These are phyloP conservation scores for Candida buenavistaensis DNA, from an alignment of 1,139 yeast genomes.

Conservation along the genomic window DNA sequence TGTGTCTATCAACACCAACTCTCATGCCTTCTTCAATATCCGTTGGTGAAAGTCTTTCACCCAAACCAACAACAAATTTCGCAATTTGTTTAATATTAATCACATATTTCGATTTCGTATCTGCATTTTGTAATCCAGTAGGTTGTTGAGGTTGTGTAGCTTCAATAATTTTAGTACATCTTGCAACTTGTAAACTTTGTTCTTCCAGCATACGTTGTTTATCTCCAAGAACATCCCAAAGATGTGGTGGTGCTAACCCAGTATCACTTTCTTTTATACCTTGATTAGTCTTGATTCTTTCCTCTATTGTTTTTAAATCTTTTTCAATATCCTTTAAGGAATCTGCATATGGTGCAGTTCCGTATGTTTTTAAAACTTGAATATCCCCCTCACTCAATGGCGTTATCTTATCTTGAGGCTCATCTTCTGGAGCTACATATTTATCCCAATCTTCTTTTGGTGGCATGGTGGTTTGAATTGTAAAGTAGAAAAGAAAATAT, in stretches of 20 bases:
- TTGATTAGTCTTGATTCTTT: constrained; percentile 86
- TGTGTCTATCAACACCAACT: constrained; percentile 97
- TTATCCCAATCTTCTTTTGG: constrained; percentile 97
- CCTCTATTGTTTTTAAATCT: constrained; percentile 80
- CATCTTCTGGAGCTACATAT: constrained; percentile 80
- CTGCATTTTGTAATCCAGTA: constrained; percentile 54
- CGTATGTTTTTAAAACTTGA: constrained; percentile 93
- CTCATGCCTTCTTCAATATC: constrained; percentile 99
- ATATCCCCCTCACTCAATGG: constrained; percentile 96
- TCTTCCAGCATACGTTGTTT: constrained; percentile 90
- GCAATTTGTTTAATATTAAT: constrained; percentile 98
- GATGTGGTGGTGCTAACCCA: constrained; percentile 90
- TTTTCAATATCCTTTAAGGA: constrained; percentile 78
- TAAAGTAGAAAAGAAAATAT: not conserved
- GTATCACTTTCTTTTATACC: constrained; percentile 95
- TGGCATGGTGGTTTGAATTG: constrained; percentile 48
- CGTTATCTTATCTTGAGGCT: constrained; percentile 67
- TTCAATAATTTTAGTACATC: constrained; percentile 96
- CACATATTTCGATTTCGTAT: constrained; percentile 86
- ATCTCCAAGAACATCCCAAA: constrained; percentile 98
- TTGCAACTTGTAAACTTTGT: constrained; percentile 95
- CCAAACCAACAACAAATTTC: constrained; percentile 93
- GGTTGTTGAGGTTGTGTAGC: constrained; percentile 40
- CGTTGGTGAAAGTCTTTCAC: constrained; percentile 95
- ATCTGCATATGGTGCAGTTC: constrained; percentile 93